Base-by-base conservation (phyloP, 2,329 filamentous ascomycete species). In the Fusarium nanum region DNA sequence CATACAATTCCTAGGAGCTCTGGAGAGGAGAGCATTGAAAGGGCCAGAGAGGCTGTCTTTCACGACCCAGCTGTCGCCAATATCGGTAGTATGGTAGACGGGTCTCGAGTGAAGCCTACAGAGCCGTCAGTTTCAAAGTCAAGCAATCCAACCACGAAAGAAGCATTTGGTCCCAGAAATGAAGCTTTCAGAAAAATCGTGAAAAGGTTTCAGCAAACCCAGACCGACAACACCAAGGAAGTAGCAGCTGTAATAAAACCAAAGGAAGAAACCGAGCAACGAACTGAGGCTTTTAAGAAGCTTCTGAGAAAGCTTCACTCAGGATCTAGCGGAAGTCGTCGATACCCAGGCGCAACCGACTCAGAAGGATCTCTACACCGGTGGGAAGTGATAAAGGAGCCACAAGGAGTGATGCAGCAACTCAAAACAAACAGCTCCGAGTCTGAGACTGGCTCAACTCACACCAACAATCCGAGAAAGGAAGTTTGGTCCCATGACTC, bases 241-340 rank as follows among this genome's bases (percentile, higher is more conserved):
- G 10, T 9, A 18, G 13, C 11, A 18, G 13, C 11, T 41, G 14
- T 25, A 42, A n/a, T 9, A 28, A 9, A 18, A 13, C 12, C 14
- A 5, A 49, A 18, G 7, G 28, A 25, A n/a, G 40, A 46, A 30
- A 46, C 25, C 18, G 30, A 49, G 20, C 56, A 56, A n/a, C 69
- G 67, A 45, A 63, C 75, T 18, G 58, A 45, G 5, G 77, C 71
- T 8, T 80, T 79, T 42, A 57, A 75, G 34, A 74, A 56, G 23
- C 58, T 80, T 54, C 50, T 80, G 6, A 50, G 73, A 13, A 79
- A 72, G 27, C 73, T 79, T 25, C 72, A 73, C 1, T 66, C 52
- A 23, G 46, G 56, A 18, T 46, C 55, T 14, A 30, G 53, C 48
- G n/a, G 50, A 44, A 18, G 14, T 27, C 34, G 6, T 11, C 57